These are phyloP conservation scores for Didymella exigua DNA, from an alignment of 2,329 filamentous ascomycete genomes.

Conservation along the genomic window DNA sequence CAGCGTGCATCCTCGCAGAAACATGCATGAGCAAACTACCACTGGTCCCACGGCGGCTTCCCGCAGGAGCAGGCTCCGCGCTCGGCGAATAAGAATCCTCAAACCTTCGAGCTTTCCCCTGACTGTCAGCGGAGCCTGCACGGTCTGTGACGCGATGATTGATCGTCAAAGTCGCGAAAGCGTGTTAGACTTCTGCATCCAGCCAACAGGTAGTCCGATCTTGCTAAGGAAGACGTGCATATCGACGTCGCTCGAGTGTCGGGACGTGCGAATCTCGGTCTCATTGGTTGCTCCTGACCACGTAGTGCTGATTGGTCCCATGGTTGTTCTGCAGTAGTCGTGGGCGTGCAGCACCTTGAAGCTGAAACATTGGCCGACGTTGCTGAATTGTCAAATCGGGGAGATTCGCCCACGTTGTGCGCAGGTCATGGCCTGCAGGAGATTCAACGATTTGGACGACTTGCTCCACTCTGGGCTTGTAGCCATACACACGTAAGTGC, in stretches of 20 bases:
- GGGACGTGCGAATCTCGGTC: neutral
- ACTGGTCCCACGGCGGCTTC: constrained; percentile 16
- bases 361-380: constrained; percentile 30
- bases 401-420: constrained; percentile 16
- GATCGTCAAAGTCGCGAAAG: constrained; percentile 16
- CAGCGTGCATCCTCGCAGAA: constrained; percentile 35
- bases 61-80: constrained; percentile 27
- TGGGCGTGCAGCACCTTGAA: constrained; percentile 15
- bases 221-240: constrained; percentile 4
- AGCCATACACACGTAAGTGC: neutral
- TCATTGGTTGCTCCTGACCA: neutral
- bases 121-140: constrained; percentile 16
- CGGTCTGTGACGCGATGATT: constrained; percentile 19
- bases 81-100: constrained; percentile 28
- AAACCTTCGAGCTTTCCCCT: constrained; percentile 23
- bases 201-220: neutral
- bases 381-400: constrained; percentile 18
- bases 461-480: too few relatives aligned
- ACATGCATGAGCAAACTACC: constrained; percentile 36
- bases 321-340: constrained; percentile 17
- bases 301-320: constrained; percentile 8
- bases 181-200: constrained; percentile 8
- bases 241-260: neutral
- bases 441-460: constrained; percentile 1
- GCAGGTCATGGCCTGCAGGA: constrained; percentile 1